Conservation (phyloP, 2,329 filamentous ascomycete genomes). For the Cercospora citrullina region DNA sequence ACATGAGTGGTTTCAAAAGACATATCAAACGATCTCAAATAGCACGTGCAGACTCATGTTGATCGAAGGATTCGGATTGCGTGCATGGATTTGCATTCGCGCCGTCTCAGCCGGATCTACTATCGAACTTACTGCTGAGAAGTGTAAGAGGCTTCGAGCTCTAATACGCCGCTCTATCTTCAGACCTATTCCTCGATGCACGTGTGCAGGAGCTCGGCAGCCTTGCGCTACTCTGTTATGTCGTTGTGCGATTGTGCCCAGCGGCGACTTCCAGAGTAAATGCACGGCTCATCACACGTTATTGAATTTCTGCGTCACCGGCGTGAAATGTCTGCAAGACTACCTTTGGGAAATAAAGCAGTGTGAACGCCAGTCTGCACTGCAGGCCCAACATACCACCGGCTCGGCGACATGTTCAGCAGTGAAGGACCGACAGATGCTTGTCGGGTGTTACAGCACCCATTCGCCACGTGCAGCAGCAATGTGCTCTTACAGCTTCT, state of each 20-base stretch:
- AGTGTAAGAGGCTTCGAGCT: neutral
- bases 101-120: slow-evolving; percentile 10
- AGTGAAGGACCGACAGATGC: neutral
- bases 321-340: neutral
- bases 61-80: neutral
- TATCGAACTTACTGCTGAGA: slow-evolving; percentile 11
- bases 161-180: neutral
- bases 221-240: neutral
- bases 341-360: neutral
- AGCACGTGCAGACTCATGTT: neutral
- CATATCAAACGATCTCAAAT: neutral
- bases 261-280: neutral
- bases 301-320: neutral
- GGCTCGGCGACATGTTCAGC: neutral
- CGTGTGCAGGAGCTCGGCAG: neutral
- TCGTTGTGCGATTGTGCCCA: neutral
- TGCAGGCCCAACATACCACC: neutral
- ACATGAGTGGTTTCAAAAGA: neutral
- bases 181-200: neutral
- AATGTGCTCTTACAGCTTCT: neutral
- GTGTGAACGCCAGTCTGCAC: neutral
- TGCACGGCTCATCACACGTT: slow-evolving; percentile 2
- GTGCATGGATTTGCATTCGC: neutral
- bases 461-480: neutral
- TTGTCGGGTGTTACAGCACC: neutral